These are phyloP conservation scores for Brassica carinata DNA, from an alignment of 345 rosid genomes.

Conservation along the genomic window DNA sequence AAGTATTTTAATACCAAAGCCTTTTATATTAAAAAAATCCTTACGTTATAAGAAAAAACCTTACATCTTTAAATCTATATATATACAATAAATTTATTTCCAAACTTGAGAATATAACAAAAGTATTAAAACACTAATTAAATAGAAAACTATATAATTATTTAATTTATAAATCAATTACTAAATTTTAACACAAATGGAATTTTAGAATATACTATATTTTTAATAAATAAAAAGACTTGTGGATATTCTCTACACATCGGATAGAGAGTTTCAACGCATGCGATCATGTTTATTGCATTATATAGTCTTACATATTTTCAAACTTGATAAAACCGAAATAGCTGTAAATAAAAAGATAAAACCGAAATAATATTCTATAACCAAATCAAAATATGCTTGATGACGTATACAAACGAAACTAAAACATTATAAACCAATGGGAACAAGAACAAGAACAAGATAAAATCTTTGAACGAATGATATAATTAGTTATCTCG, in stretches of 20 bases:
- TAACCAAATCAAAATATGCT: background rate
- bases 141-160: background rate
- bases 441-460: slow-evolving; percentile 30
- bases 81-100: background rate
- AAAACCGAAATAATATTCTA: background rate
- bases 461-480: slow-evolving; percentile 34
- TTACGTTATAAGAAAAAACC: background rate
- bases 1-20: too few species aligned
- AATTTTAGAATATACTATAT: background rate
- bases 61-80: background rate
- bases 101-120: background rate
- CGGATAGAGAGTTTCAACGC: background rate
- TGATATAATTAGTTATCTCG: slow-evolving; percentile 21
- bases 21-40: too few species aligned
- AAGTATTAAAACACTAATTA: background rate
- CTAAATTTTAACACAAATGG: background rate
- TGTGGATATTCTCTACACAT: background rate
- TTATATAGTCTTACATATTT: background rate
- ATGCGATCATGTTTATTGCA: background rate
- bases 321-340: background rate
- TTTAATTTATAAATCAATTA: background rate
- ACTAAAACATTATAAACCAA: slow-evolving; percentile 7
- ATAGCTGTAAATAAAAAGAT: background rate
- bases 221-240: background rate
- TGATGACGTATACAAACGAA: slow-evolving; percentile 20